phyloP scores from a whole-genome alignment of 306 rosid species.

The Trichosanthes truncata region DNA sequence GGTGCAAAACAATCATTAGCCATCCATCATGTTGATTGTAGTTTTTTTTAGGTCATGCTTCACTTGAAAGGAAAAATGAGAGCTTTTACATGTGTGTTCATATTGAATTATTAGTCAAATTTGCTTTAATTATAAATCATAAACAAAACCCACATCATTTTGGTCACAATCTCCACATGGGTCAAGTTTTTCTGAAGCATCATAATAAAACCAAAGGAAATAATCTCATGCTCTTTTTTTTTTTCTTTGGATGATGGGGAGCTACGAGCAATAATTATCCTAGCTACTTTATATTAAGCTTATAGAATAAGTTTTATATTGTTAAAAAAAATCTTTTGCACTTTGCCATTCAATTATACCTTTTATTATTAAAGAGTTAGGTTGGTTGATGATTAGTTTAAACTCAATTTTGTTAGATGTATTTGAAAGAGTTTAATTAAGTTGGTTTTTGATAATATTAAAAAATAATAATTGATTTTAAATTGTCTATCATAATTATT shows the following conservation, averaged over 20 bases:
- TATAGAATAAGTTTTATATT: not conserved
- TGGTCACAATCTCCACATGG: constrained; percentile 1
- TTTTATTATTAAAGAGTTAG: not conserved
- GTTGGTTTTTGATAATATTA: no score
- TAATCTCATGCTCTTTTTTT: not conserved
- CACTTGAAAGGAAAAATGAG: not conserved
- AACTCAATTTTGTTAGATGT: no score
- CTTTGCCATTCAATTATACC: no score
- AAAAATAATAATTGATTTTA: no score
- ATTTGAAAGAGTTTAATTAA: no score
- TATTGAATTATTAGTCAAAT: not conserved
- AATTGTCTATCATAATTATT: no score
- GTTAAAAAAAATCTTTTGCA: not conserved
- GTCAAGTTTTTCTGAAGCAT: not conserved
- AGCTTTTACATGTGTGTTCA: not conserved
- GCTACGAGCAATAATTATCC: not conserved
- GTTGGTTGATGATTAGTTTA: not conserved
- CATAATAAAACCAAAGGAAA: not conserved
- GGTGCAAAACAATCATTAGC: not conserved
- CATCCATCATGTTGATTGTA: not conserved
- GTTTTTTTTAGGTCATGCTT: not conserved
- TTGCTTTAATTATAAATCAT: not conserved
- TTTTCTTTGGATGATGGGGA: not conserved
- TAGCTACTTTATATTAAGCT: not conserved
- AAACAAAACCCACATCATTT: constrained; percentile 6